Base-by-base conservation (phyloP, 2,329 filamentous ascomycete species). In the Colletotrichum echinochloae region DNA sequence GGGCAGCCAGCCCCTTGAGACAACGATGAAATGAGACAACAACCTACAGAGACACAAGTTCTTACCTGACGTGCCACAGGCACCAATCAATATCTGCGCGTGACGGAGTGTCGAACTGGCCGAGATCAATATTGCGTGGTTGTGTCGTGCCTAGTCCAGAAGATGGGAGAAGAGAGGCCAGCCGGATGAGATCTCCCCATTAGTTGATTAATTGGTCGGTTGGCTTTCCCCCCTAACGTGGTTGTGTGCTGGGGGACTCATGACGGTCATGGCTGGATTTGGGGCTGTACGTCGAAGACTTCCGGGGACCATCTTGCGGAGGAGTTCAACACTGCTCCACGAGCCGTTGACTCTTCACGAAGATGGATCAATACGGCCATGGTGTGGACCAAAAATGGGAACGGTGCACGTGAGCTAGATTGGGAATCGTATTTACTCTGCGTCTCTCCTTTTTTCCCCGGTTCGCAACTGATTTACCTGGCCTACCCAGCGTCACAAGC, bases 1-100 rank as follows among this genome's bases (percentile, higher is more conserved):
- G 41, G 49, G 30, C 33, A 41, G 26, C 39, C 39, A 46, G 44
- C 20, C 44, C 51, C 41, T 41, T 14, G n/a, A 46, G 12, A 52
- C 60, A 54, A 70, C 51, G 67, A 70, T 44, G 63, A 52, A 60
- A 61, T 37, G 67, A 70, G 67, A 52, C 49, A n/a, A 49, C 20
- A 51, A 51, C 37, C 55, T 57, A 56, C 39, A 48, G 46, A 52
- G 55, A 39, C 63, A 16, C 52, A 9, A 30, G 3, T 18, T 28
- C 9, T 30, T 12, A 6, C 26, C 11, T 6, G 26, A 59, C 4
- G 16, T 20, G n/a, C 12, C 9, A 9, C 18, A 33, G 7, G 4
- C 5, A 5, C n/a, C n/a, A 1, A n/a, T 18, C n/a, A 1, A n/a
- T 18, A 9, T 56, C 14, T 18, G 16, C 5, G n/a, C 9, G n/a